Percentiles rank a stretch among this genome's conserved stretches.
Conservation (phyloP, 768 basidiomycete genomes). For the Leccinellum albellum region DNA sequence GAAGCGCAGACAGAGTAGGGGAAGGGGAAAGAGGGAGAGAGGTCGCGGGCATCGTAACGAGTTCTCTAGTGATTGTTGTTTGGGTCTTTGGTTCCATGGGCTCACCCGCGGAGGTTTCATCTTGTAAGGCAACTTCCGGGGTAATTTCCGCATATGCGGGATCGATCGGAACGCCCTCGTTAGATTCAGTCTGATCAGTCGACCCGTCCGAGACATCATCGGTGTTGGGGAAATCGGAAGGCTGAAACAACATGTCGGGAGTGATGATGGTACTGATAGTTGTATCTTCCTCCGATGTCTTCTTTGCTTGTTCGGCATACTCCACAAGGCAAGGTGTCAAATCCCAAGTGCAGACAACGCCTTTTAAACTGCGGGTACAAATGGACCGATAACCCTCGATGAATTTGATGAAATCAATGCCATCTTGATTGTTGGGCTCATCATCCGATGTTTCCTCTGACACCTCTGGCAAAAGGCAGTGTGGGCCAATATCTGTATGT, state of each 20-base stretch:
- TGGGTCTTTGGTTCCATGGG: not conserved
- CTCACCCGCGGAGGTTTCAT: not conserved
- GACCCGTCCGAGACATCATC: slow-evolving; percentile 1
- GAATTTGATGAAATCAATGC: slow-evolving; percentile 13
- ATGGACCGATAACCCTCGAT: slow-evolving; percentile 1
- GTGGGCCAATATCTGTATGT: not conserved
- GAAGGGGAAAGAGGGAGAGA: no score
- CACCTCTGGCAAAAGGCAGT: slow-evolving; percentile 1
- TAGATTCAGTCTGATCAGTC: not conserved
- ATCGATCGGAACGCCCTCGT: not conserved
- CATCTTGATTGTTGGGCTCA: not conserved
- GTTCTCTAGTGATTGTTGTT: no score
- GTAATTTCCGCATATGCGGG: not conserved
- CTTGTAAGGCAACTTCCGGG: not conserved
- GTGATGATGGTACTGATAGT: no score
- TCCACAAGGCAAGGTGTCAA: slow-evolving; percentile 8
- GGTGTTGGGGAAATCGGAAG: not conserved
- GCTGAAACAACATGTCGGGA: not conserved
- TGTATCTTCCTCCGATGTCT: not conserved
- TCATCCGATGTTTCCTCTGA: not conserved
- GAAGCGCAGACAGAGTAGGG: no score
- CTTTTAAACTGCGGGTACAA: slow-evolving; percentile 10
- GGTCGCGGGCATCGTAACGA: no score
- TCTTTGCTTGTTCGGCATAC: slow-evolving; percentile 3
- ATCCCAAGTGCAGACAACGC: slow-evolving; percentile 16